Base-by-base conservation (phyloP, 2,329 filamentous ascomycete genomes). In the Pestalotiopsis sp. region DNA sequence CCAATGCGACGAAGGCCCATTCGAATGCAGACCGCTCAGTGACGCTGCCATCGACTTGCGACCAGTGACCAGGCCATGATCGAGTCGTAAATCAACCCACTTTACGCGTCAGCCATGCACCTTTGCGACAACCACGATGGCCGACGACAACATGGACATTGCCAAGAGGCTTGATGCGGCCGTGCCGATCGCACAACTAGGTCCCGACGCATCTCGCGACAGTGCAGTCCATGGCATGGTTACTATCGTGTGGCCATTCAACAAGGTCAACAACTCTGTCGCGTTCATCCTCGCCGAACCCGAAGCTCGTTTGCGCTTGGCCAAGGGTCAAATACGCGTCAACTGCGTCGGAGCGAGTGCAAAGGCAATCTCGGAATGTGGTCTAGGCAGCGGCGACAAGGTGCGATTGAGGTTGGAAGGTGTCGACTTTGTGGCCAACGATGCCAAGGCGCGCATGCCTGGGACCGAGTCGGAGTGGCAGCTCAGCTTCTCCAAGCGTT, bases 231-330 rank as follows among this genome's bases (percentile, higher is more conserved):
- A 88, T 68, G 94, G 92, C 52, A 84, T 92, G 17, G 88, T 98
- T 24, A 95, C 94, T 9, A 88, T 98, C 44, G 90, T 93, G 68
- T 98, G 95, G 94, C 95, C 95, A 0, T 98, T 93, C 79, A 97
- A 92, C 71, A 92, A 91, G 24, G 89, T 93, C 30, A 91, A 87
- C 38, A 88, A 87, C 65, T 89, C 89, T 52, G 86, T 94, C 72
- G 91, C 93, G 30, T 90, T 98, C 64, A 86, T 97, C 22, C 86
- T 98, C 40, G 92, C 92, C 59, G 94, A 98, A 74, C 89, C 90
- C 59, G 94, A 98, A 77, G 92, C 94, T 75, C 91, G 93, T 61
- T 84, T 95, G 64, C 92, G 95, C 67, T 88, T 89, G 70, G 84
- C 86, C 55, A 91, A 88, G 71, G 95, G 95, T 13, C 94, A 97